Evolutionary conservation across 78 protist species (phyloP).

Genomic region (Diacronema lutheri): DNA sequence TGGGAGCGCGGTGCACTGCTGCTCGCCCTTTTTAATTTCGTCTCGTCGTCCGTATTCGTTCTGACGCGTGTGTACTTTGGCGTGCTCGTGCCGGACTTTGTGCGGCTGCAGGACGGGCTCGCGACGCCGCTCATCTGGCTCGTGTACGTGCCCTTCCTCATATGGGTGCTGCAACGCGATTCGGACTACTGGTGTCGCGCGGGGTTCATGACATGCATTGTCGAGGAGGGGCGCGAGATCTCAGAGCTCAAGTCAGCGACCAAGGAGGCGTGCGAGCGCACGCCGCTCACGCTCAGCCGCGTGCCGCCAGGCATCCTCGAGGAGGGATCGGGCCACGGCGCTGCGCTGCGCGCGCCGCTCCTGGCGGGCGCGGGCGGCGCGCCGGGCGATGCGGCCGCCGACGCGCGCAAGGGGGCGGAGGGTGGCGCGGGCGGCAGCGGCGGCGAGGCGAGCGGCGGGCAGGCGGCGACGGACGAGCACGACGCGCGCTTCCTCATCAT

Average conservation of each 20-base stretch:
- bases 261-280: too few relatives aligned
- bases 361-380: too few relatives aligned
- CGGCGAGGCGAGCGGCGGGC: background rate
- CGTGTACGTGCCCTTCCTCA: background rate
- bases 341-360: too few relatives aligned
- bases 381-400: too few relatives aligned
- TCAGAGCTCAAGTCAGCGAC: too few relatives aligned
- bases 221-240: background rate
- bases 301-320: too few relatives aligned
- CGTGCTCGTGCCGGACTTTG: background rate
- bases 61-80: background rate
- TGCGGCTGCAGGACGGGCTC: background rate
- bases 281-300: too few relatives aligned
- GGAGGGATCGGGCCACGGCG: too few relatives aligned
- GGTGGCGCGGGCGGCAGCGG: background rate
- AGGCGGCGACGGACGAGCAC: too few relatives aligned
- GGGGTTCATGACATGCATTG: background rate
- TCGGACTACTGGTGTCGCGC: background rate
- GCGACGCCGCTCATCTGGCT: background rate
- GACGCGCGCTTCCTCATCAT: background rate
- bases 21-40: background rate
- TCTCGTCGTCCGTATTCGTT: background rate
- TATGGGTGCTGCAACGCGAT: background rate
- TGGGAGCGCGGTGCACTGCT: constrained; percentile 12
- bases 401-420: background rate